Evolutionary conservation across 129 eudicot genomes (phyloP).

Genomic region (Lactuca saligna): DNA sequence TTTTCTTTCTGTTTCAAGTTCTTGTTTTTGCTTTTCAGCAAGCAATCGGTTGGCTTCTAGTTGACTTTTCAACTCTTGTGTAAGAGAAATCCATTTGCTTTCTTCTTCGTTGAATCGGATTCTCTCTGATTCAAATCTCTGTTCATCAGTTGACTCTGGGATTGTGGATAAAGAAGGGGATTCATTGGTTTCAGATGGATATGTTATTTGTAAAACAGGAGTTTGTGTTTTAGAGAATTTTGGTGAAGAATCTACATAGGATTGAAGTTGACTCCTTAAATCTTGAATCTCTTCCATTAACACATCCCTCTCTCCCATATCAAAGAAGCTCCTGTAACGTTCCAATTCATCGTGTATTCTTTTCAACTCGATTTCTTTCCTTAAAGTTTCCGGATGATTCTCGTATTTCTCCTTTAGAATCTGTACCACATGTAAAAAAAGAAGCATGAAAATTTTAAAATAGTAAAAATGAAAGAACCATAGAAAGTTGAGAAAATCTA

Average conservation of each 20-base stretch:
- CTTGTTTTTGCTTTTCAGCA: constrained; percentile 60
- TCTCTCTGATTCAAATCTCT: constrained; percentile 65
- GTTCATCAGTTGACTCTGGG: constrained; percentile 47
- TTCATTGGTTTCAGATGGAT: constrained; percentile 42
- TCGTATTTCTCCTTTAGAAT: constrained; percentile 83
- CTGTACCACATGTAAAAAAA: constrained; percentile 36
- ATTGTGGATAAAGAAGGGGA: too few relatives aligned
- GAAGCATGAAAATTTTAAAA: constrained; percentile 1
- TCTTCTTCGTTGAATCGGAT: constrained; percentile 65
- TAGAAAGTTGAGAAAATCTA: not conserved
- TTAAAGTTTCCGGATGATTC: constrained; percentile 80
- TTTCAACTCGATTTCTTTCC: constrained; percentile 61
- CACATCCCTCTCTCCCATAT: constrained; percentile 97
- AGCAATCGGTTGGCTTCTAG: constrained; percentile 55
- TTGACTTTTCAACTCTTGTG: constrained; percentile 64
- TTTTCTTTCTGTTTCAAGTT: constrained; percentile 64
- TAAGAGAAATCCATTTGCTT: constrained; percentile 72
- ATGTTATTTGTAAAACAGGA: constrained; percentile 55
- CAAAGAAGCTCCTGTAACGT: constrained; percentile 67
- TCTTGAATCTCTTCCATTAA: constrained; percentile 86
- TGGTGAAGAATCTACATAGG: constrained; percentile 65
- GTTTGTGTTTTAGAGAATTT: constrained; percentile 41
- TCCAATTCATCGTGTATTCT: constrained; percentile 75
- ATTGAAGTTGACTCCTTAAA: constrained; percentile 76
- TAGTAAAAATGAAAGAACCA: not conserved